Evolutionary conservation across 2,329 filamentous ascomycete species (phyloP).

Genomic region (Ciborinia camelliae): DNA sequence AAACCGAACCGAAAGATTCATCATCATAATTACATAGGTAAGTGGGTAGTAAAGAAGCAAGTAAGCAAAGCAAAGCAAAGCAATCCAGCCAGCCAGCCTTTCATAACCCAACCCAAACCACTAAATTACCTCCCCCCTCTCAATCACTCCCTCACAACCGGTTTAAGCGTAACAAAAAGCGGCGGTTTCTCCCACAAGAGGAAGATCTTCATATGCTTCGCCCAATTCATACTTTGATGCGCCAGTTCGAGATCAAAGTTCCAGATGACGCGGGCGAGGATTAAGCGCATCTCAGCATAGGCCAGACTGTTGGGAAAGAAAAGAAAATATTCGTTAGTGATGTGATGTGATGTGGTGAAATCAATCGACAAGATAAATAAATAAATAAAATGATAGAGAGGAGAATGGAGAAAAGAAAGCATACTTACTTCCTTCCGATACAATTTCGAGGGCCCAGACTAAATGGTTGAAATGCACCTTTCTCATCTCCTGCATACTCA

Average conservation of each 20-base stretch:
- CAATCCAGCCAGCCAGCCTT: too few species aligned
- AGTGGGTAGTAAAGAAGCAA: too few species aligned
- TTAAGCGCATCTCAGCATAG: conserved; percentile 23
- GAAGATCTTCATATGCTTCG: conserved; percentile 4
- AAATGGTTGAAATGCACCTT: conserved; percentile 18
- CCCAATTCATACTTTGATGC: conserved; percentile 7
- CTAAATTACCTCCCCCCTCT: neutral
- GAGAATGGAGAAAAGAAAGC: neutral
- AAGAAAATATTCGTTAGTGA: too few species aligned
- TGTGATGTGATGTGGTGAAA: too few species aligned
- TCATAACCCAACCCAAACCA: too few species aligned
- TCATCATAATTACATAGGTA: too few species aligned
- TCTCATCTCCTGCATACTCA: conserved; percentile 17
- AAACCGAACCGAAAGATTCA: too few species aligned
- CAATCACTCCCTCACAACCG: neutral
- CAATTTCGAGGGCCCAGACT: conserved; percentile 23
- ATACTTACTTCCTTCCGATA: conserved; percentile 22
- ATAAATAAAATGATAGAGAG: neutral
- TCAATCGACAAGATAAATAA: too few species aligned
- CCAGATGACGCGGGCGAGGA: conserved; percentile 21
- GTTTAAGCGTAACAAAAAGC: neutral
- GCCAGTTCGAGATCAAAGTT: conserved; percentile 22
- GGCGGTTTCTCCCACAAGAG: conserved; percentile 3
- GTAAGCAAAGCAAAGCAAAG: too few species aligned
- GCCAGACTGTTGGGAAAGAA: too few species aligned